These are phyloP conservation scores for Saturnispora silvae DNA, from an alignment of 805 yeast genomes.

Conservation along the genomic window DNA sequence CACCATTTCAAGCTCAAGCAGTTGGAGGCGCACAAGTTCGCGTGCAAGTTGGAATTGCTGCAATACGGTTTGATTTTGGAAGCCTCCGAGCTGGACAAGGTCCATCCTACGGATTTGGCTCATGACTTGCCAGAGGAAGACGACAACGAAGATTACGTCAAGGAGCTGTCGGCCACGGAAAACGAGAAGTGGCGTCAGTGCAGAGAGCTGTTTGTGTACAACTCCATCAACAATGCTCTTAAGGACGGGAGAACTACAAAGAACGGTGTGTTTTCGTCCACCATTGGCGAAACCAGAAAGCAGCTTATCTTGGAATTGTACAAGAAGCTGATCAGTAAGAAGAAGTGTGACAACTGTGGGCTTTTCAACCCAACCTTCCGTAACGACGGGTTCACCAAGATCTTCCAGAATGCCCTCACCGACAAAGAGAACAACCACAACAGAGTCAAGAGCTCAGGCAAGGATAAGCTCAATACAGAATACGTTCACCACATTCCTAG, in stretches of 20 bases:
- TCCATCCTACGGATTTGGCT: conserved; percentile 29
- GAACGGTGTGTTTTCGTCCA: conserved; percentile 68
- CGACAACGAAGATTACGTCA: conserved; percentile 19
- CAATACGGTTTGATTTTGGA: conserved; percentile 87
- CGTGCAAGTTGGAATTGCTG: conserved; percentile 68
- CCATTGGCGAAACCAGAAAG: conserved; percentile 83
- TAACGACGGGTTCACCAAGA: conserved; percentile 88
- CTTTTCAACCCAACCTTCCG: conserved; percentile 91
- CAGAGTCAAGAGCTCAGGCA: conserved; percentile 60
- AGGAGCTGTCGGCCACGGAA: conserved; percentile 14
- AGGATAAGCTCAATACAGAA: conserved; percentile 14
- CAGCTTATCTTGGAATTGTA: conserved; percentile 59
- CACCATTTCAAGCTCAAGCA: conserved; percentile 67
- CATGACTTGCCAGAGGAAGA: conserved; percentile 40
- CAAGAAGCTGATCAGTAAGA: conserved; percentile 58
- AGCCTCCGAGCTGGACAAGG: conserved; percentile 58
- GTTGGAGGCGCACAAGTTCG: conserved; percentile 61
- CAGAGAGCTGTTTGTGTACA: conserved; percentile 61
- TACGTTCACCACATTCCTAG: conserved; percentile 39
- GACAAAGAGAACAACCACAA: conserved; percentile 78
- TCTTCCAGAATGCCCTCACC: conserved; percentile 76
- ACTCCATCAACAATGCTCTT: conserved; percentile 62
- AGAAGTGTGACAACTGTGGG: conserved; percentile 91
- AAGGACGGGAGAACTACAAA: conserved; percentile 62
- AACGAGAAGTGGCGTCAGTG: conserved; percentile 28